Evolutionary conservation across 768 basidiomycete genomes (phyloP), one percentile per base, ranked within the genome.

Genomic region (Erythrobasidium yunnanense): DNA sequence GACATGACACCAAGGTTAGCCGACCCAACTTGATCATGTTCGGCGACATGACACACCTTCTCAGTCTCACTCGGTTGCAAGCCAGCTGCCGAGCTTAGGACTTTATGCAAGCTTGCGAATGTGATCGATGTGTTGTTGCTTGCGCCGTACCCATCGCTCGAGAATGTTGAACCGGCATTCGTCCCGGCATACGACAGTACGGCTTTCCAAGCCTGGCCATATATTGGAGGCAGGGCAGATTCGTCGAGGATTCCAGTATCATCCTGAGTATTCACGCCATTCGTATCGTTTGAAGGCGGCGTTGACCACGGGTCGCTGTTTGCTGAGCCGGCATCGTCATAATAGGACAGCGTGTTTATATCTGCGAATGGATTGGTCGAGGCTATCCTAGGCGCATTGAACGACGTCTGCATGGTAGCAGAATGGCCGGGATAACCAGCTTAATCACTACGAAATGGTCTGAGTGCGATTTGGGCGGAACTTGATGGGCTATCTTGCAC

Each of bases 321-420:
- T 5, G 46, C 11, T 18, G 17, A 13, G 4, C 15, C 46, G 29
- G 47, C 30, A 15, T 33, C 22, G 60, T 29, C 25, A 18, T 62
- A 45, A n/a, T 51, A 46, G 38, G 18, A 49, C 6, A n/a, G 13
- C 45, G 57, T 25, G 17, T 23, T n/a, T 20, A 38, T 30, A n/a
- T 20, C 57, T 3, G 6, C 13, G 38, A 20, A 3, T 13, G 35
- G 15, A 15, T 23, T 38, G 13, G 42, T 35, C n/a, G 60, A 51
- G 47, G 47, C 56, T 27, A 63, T 46, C 22, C 60, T 46, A 25
- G 60, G 60, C 17, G 47, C 7, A 15, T 63, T 49, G 60, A 63
- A 63, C 11, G 60, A 63, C 17, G 60, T 50, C 34, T 42, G 38
- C 38, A 42, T 42, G 11, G 38, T 42, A 11, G 38, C n/a, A 42